Evolutionary conservation across 108 stramenopile species (phyloP).

Genomic region (Mediolabrus comicus): DNA sequence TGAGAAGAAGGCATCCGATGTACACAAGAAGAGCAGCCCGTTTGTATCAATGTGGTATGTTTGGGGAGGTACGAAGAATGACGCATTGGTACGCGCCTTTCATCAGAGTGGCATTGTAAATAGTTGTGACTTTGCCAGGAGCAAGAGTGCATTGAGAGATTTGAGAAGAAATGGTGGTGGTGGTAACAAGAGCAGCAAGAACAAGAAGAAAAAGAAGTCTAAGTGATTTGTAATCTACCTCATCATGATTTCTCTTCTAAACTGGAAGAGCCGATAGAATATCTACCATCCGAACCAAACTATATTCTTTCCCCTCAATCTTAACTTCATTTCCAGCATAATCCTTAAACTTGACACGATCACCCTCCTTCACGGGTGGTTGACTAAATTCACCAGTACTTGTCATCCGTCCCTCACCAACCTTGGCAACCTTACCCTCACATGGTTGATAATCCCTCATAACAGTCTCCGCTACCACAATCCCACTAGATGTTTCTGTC

Average conservation of each 20-base stretch:
- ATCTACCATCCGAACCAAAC: conserved; percentile 89
- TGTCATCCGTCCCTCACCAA: conserved; percentile 90
- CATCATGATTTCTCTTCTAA: conserved; percentile 4
- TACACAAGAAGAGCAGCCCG: conserved; percentile 81
- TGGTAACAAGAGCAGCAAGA: neutral
- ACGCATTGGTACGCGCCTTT: conserved; percentile 48
- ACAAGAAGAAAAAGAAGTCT: conserved; percentile 5
- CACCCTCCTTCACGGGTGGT: conserved; percentile 76
- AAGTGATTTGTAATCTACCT: neutral
- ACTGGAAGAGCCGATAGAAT: conserved; percentile 61
- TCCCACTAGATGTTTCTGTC: conserved; percentile 76
- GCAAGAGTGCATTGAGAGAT: conserved; percentile 82
- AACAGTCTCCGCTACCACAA: conserved; percentile 84
- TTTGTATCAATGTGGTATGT: conserved; percentile 90
- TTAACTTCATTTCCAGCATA: conserved; percentile 93
- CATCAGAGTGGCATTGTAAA: conserved; percentile 10
- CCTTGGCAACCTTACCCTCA: conserved; percentile 89
- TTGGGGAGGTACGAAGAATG: conserved; percentile 77
- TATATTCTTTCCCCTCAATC: conserved; percentile 86
- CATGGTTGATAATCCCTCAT: conserved; percentile 72
- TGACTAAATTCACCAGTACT: conserved; percentile 75
- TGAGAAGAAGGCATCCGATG: conserved; percentile 71
- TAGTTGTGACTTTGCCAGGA: conserved; percentile 74
- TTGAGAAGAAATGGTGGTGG: conserved; percentile 62
- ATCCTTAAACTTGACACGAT: conserved; percentile 92